phyloP scores from a whole-genome alignment of 2,329 filamentous ascomycete species.

The Leptosphaerulina australis region DNA sequence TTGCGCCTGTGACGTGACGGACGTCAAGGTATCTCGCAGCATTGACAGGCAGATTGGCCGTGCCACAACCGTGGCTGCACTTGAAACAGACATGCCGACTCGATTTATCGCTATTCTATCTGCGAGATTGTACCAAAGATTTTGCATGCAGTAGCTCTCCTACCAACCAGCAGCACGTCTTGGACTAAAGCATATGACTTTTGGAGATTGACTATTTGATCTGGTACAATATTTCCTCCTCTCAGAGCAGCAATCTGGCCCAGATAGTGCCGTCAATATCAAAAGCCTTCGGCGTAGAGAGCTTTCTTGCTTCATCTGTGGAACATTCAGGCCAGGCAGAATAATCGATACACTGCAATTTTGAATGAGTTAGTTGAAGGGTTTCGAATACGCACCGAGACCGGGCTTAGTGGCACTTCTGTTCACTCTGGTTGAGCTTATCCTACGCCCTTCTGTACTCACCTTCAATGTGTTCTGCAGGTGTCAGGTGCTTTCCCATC shows the following conservation, averaged over 20 bases:
- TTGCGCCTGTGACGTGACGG: conserved; percentile 20
- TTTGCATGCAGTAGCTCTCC: background rate
- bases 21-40: conserved; percentile 11
- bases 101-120: conserved; percentile 28
- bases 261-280: background rate
- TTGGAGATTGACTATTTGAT: conserved; percentile 19
- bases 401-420: no score
- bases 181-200: conserved; percentile 9
- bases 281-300: background rate
- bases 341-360: conserved; percentile 22
- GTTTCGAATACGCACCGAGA: no score
- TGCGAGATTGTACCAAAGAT: conserved; percentile 15
- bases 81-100: conserved; percentile 25
- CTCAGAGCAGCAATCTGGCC: conserved; percentile 15
- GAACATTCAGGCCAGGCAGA: conserved; percentile 29
- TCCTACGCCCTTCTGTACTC: no score
- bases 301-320: conserved; percentile 21
- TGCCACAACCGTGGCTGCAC: conserved; percentile 18
- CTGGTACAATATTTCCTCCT: conserved; percentile 26
- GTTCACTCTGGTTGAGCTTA: no score
- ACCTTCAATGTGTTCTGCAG: no score
- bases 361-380: no score
- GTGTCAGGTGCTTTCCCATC: no score
- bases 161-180: background rate
- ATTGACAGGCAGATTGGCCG: conserved; percentile 15